Percentiles rank a stretch among this genome's conserved stretches.
Evolutionary conservation across 2,329 filamentous ascomycete genomes (phyloP).

Genomic region (Lasiodiplodia theobromae): DNA sequence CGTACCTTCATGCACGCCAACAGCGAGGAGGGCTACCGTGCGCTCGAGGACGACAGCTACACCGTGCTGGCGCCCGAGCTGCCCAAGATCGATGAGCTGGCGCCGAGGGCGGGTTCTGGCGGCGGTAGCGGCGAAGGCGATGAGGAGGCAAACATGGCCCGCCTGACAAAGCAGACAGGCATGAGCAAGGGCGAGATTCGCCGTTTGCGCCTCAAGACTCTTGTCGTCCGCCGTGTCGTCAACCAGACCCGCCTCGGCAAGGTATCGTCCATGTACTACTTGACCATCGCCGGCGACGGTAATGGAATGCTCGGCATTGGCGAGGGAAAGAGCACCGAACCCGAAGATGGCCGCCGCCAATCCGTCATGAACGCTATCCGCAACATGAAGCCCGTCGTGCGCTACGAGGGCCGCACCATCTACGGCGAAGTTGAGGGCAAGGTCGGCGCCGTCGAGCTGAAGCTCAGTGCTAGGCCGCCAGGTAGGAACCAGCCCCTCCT

Average conservation of each 20-base stretch:
- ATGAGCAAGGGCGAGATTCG: constrained; percentile 57
- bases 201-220: constrained; percentile 69
- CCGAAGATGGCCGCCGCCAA: constrained; percentile 71
- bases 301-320: constrained; percentile 88
- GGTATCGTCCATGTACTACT: constrained; percentile 75
- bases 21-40: constrained; percentile 57
- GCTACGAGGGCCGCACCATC: constrained; percentile 92
- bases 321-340: constrained; percentile 85
- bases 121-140: constrained; percentile 38
- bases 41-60: constrained; percentile 55
- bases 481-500: constrained; percentile 62
- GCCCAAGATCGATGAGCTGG: constrained; percentile 51
- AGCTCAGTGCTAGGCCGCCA: constrained; percentile 82
- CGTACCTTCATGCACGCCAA: constrained; percentile 56
- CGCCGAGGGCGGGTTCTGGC: constrained; percentile 45
- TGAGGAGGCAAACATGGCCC: constrained; percentile 54
- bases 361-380: constrained; percentile 82
- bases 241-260: constrained; percentile 98
- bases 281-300: constrained; percentile 86
- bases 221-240: constrained; percentile 76
- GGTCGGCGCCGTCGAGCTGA: constrained; percentile 84
- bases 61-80: constrained; percentile 59
- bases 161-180: constrained; percentile 65
- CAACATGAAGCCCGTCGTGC: constrained; percentile 89
- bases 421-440: constrained; percentile 85